These are phyloP conservation scores for Aspergillus ochraceus DNA, from an alignment of 2,329 filamentous ascomycete genomes.

Conservation along the genomic window DNA sequence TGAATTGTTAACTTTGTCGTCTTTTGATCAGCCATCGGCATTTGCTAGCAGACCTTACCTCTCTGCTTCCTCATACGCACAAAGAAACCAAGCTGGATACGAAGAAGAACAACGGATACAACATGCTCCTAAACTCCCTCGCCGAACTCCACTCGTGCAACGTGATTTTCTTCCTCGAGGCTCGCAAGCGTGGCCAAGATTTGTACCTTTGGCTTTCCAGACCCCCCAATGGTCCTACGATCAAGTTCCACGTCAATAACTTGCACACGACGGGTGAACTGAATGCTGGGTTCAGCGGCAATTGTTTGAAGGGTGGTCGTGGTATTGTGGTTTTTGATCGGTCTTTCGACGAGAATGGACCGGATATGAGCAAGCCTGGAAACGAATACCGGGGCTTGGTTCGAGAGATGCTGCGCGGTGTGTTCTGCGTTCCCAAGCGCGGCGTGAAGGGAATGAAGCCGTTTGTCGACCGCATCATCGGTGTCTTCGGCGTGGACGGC, in stretches of 20 bases:
- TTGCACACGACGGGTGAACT: constrained; percentile 96
- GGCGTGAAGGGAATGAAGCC: constrained; percentile 88
- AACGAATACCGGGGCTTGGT: constrained; percentile 53
- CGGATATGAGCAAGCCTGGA: constrained; percentile 67
- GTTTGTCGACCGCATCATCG: constrained; percentile 93
- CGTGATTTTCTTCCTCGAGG: constrained; percentile 93
- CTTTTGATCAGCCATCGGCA: constrained; percentile 73
- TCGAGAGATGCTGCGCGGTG: constrained; percentile 85
- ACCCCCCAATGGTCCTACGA: constrained; percentile 76
- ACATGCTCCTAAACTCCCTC: constrained; percentile 74
- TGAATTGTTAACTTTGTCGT: constrained; percentile 4
- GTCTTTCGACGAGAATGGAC: constrained; percentile 72
- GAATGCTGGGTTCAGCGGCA: constrained; percentile 79
- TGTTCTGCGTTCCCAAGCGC: constrained; percentile 83
- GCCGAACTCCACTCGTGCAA: constrained; percentile 87
- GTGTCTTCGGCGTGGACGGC: constrained; percentile 84
- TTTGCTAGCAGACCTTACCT: constrained; percentile 82
- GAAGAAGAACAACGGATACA: constrained; percentile 70
- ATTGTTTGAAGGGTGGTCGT: constrained; percentile 90
- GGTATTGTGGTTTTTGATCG: constrained; percentile 90
- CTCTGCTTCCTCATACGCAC: constrained; percentile 84
- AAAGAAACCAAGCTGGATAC: constrained; percentile 98
- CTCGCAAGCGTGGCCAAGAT: constrained; percentile 82
- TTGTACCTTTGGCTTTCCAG: constrained; percentile 93
- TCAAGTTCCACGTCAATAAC: constrained; percentile 56